Evolutionary conservation across 2,329 filamentous ascomycete genomes (phyloP), one percentile per base, ranked within the genome.

Genomic region (Penicillium aurantiogriseum): DNA sequence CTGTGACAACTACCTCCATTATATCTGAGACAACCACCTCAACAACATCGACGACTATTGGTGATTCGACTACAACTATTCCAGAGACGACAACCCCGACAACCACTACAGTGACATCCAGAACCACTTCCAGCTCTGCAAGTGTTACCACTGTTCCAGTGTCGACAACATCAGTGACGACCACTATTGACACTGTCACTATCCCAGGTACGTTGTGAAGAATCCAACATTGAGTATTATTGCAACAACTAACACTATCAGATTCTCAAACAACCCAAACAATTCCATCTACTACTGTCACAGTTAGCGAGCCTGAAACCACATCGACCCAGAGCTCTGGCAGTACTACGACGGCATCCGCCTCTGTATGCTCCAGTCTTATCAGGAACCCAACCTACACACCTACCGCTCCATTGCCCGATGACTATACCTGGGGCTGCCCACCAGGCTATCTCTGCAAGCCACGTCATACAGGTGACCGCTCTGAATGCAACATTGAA

Each of bases 361-460:
- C 65, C 9, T 68, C 67, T 38, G 56, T 72, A 35, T 73, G 71
- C 52, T 59, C 71, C 9, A 67, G 61, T 40, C 62, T 69, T 29
- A 64, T 64, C 19, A 56, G 54, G 42, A 73, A 73, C 53, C 70
- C 70, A 21, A 67, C 65, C 4, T 72, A 69, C 53, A 73, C 67
- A 9, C 64, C 68, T 9, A 35, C 63, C 2, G 56, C 45, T 11
- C 59, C 67, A 10, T 62, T 69, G 17, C 71, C 71, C 21, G 63
- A 63, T 2, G 64, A 73, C 48, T 71, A 72, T 31, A 72, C 72
- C 11, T 79, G 76, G 75, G 78, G 78, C 40, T 80, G 78, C 56
- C 68, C 73, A 36, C 77, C 78, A 15, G 77, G 76, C 17, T 76
- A 65, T 45, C 65, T 80, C 19, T 80, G 78, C 51, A 71, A 67